Evolutionary conservation across 192 early-diverging fungal species (phyloP), one percentile per base, ranked within the genome.

Genomic region (Coemansia sp.): DNA sequence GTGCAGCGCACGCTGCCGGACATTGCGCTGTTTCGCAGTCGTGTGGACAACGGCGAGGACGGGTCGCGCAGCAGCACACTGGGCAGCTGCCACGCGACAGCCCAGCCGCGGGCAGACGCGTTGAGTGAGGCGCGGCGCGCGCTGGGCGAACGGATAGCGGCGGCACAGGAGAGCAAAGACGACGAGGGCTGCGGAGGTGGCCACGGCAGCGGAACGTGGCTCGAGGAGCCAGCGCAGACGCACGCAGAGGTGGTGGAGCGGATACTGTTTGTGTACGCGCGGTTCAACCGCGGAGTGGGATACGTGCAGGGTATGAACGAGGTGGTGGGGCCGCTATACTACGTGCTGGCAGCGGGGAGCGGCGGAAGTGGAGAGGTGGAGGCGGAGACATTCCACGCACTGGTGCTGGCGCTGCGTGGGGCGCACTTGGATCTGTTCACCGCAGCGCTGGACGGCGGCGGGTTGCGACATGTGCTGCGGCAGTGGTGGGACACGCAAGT

Each of bases 281-380:
- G 89, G 57, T 74, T 93, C 48, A 93, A 93, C 64, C 88, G 86
- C 5, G 92, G 92, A 23, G 83, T 90, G 12, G 87, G 89, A 2
- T 94, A 94, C 64, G 88, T 91, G n/a, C 92, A 94, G 69, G 92
- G 92, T 28, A 92, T 94, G 92, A 93, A 93, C 68, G 89, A 93
- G 66, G 74, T 93, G 47, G 70, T 93, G 21, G 92, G 85, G 2
- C 92, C 92, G 0, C 79, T 92, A 21, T 93, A 92, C 69, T 92
- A 90, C 51, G 85, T 92, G 6, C 75, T 89, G 62, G 88, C 91
- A 84, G 79, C 24, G 83, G 85, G 60, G 21, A 67, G 22, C 81
- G 88, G 86, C 19, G 59, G 56, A 7, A 34, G 56, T 19, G 49
- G 28, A 6, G 28, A 2, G 28, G 28, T 6, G 28, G 92, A 94